phyloP scores from a whole-genome alignment of 2,329 filamentous ascomycete species.

The Phyllosticta citribraziliensis region DNA sequence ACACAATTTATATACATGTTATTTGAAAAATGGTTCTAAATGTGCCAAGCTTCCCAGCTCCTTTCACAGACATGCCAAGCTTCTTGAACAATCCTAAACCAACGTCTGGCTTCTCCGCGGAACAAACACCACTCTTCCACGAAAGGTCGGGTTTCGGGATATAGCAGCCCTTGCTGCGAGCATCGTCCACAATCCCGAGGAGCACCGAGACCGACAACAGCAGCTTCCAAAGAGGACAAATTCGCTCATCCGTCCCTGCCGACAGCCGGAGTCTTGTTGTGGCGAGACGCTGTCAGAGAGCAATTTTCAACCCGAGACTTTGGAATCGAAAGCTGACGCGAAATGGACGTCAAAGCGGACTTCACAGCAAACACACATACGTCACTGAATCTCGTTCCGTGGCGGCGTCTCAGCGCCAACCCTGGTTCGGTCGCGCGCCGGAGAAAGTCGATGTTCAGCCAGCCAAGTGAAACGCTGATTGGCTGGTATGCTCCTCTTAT shows the following conservation, averaged over 20 bases:
- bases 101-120: not conserved
- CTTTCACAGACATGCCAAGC: not conserved
- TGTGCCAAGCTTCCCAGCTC: not conserved
- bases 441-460: not conserved
- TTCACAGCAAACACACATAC: not conserved
- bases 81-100: not conserved
- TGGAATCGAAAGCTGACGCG: not conserved
- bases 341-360: too few species aligned
- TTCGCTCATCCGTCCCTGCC: not conserved
- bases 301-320: not conserved
- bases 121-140: not conserved
- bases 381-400: not conserved
- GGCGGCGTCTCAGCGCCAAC: not conserved
- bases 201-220: not conserved
- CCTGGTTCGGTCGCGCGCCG: not conserved
- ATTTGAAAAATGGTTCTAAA: too few species aligned
- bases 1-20: too few species aligned
- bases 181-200: not conserved
- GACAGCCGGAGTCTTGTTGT: not conserved
- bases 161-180: not conserved
- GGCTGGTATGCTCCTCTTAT: constrained; percentile 3
- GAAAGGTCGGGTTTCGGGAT: not conserved
- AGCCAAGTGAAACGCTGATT: not conserved
- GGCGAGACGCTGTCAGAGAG: not conserved
- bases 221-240: not conserved